Conservation (phyloP, 2,329 filamentous ascomycete genomes). For the Magnaporthiopsis poae region DNA sequence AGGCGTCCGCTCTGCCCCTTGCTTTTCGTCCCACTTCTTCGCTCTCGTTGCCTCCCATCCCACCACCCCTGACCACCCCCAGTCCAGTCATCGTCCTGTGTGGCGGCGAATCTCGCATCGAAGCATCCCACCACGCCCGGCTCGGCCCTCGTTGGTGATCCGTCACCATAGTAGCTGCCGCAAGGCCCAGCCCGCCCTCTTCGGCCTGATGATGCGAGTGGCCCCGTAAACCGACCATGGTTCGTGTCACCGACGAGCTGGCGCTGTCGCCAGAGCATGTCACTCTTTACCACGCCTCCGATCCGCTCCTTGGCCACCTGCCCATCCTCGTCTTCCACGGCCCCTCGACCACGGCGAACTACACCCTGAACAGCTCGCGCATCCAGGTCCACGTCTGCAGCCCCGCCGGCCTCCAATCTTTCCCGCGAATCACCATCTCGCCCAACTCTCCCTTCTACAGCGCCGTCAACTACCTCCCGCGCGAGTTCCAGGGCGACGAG, state of each 20-base stretch:
- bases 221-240: constrained; percentile 54
- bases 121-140: too few relatives aligned
- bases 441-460: constrained; percentile 85
- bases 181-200: constrained; percentile 1
- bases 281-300: constrained; percentile 79
- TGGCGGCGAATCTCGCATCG: too few relatives aligned
- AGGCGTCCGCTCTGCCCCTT: too few relatives aligned
- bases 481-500: constrained; percentile 92
- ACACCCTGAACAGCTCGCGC: constrained; percentile 77
- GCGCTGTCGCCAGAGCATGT: constrained; percentile 71
- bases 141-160: not conserved
- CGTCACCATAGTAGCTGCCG: not conserved
- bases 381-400: constrained; percentile 91
- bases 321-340: constrained; percentile 87
- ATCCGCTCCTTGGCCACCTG: constrained; percentile 70
- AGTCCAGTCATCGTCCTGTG: too few relatives aligned
- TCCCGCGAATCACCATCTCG: constrained; percentile 82
- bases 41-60: too few relatives aligned
- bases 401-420: constrained; percentile 79
- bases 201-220: constrained; percentile 25
- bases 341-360: constrained; percentile 78
- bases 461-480: constrained; percentile 79
- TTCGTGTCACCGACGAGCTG: constrained; percentile 69
- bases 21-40: too few relatives aligned
- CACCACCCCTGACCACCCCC: too few relatives aligned